These are phyloP conservation scores for Ophiostoma sp. DNA, from an alignment of 2,329 filamentous ascomycete species.

Conservation along the genomic window DNA sequence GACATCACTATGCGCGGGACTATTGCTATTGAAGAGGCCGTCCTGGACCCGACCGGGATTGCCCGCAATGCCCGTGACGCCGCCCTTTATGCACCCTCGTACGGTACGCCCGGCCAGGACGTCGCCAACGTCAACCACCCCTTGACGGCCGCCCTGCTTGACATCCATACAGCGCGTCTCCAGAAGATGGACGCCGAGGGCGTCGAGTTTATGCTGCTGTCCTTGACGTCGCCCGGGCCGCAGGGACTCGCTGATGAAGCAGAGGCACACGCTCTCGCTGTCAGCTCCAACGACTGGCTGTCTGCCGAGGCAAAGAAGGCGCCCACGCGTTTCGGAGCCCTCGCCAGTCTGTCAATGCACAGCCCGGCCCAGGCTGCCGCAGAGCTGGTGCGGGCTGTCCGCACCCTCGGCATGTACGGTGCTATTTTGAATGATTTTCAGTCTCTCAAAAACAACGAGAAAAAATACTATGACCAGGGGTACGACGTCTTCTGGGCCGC, in stretches of 20 bases:
- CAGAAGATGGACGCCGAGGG: constrained; percentile 35
- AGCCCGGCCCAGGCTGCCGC: constrained; percentile 30
- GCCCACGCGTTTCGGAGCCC: constrained; percentile 33
- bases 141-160: constrained; percentile 32
- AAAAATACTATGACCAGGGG: constrained; percentile 34
- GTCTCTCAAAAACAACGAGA: constrained; percentile 17
- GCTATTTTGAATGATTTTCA: constrained; percentile 37
- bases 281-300: constrained; percentile 35
- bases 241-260: constrained; percentile 32
- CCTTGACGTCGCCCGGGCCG: constrained; percentile 34
- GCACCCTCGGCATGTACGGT: constrained; percentile 34
- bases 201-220: constrained; percentile 38
- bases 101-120: constrained; percentile 24
- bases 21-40: constrained; percentile 36
- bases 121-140: constrained; percentile 26
- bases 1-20: constrained; percentile 30
- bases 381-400: constrained; percentile 33
- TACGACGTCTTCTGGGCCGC: constrained; percentile 34
- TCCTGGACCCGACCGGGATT: constrained; percentile 34
- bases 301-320: constrained; percentile 30
- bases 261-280: constrained; percentile 31
- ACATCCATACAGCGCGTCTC: constrained; percentile 33
- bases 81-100: constrained; percentile 30
- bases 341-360: constrained; percentile 36
- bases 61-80: constrained; percentile 32